Evolutionary conservation across 768 basidiomycete species (phyloP).

Genomic region (Xerocomellus amylosporus): DNA sequence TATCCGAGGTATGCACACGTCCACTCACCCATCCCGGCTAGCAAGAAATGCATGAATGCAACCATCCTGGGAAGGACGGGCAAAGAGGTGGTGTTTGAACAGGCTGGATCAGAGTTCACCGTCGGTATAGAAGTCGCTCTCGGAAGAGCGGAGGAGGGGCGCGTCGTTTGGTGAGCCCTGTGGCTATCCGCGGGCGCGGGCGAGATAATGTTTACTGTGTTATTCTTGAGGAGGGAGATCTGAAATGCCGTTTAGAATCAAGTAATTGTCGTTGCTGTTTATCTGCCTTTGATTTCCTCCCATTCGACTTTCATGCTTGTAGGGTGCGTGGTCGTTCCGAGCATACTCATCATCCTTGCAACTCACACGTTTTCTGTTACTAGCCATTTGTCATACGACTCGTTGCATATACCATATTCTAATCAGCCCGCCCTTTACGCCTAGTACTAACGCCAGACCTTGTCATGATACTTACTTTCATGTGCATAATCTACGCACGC

Average conservation of each 20-base stretch:
- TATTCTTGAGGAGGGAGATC: neutral
- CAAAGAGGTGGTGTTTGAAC: conserved; percentile 28
- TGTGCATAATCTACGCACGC: conserved; percentile 20
- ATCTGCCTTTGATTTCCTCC: conserved; percentile 7
- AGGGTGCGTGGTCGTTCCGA: conserved; percentile 8
- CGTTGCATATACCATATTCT: conserved; percentile 6
- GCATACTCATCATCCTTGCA: neutral
- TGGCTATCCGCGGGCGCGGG: neutral
- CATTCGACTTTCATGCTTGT: neutral
- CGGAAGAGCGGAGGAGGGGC: conserved; percentile 33
- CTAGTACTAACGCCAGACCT: conserved; percentile 7
- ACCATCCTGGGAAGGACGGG: conserved; percentile 10
- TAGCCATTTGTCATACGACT: neutral
- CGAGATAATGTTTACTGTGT: neutral
- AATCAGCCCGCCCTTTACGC: conserved; percentile 8
- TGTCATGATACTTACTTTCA: conserved; percentile 15
- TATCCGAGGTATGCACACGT: conserved; percentile 32
- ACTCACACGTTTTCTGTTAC: neutral
- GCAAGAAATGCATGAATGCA: conserved; percentile 13
- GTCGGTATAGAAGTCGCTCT: conserved; percentile 32
- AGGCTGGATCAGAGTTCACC: conserved; percentile 25
- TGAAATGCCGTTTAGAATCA: conserved; percentile 5
- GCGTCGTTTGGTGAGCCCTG: conserved; percentile 28
- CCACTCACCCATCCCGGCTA: conserved; percentile 13
- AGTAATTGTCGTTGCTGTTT: conserved; percentile 19